Base-by-base conservation (phyloP, 2,329 filamentous ascomycete genomes). In the Stachybotrys echinatus region DNA sequence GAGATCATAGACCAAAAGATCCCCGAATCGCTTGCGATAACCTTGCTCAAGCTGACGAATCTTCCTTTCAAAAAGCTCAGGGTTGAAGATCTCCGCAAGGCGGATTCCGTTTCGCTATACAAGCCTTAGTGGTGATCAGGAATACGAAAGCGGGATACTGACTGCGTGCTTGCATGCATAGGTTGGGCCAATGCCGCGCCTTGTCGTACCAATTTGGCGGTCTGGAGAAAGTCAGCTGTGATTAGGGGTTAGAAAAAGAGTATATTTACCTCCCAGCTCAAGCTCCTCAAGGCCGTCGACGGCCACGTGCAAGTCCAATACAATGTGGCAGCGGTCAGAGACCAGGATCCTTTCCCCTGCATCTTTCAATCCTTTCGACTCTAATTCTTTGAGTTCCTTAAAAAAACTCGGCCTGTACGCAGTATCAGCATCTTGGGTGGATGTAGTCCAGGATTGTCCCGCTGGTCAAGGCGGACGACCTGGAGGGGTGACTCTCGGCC, bases 241-340 rank as follows among this genome's bases (percentile, higher is more conserved):
- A 47, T 47, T 54, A 45, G 50, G 56, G 44, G 52, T 49, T 42
- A 45, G 52, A 34, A 37, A 43, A 54, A 49, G 58, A 54, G 46
- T 27, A 37, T 50, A 54, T 52, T 34, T 50, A 57, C 53, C 54
- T 54, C 75, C 73, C 23, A 80, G 66, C 58, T 78, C 74, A 12
- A 61, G 61, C 65, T 84, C 83, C 65, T 88, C 84, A 8, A 89
- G 74, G 4, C 86, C 85, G 58, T 89, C 87, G 14, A 88, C 84
- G 53, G 80, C 72, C 51, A 79, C 75, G 65, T 88, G 84, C 34
- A 88, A 68, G 60, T 85, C 79, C 52, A 88, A 77, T 61, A 84
- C 75, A 51, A 88, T 73, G 61, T 87, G 80, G 55, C 77, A 78
- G 46, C 84, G 72, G 63, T 85, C 82, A 53, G 75, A 80, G 61